Evolutionary conservation across 2,329 filamentous ascomycete species (phyloP), one percentile per base, ranked within the genome.

Genomic region (Ophiocordyceps sinensis): DNA sequence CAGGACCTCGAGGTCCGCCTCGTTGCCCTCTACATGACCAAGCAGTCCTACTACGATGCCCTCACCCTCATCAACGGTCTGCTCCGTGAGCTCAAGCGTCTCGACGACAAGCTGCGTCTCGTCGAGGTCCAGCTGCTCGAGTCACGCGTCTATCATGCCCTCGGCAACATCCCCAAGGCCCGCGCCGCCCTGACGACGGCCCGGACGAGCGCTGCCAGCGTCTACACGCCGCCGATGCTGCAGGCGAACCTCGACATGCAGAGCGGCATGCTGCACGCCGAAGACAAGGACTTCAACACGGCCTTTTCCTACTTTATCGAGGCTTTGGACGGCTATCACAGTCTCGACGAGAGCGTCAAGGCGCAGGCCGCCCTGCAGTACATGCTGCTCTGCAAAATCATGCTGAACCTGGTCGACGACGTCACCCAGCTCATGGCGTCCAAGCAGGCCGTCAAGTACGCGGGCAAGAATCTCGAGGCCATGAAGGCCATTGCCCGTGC

Each of bases 361-460:
- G 91, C 93, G n/a, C 93, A 89, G n/a, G 85, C 89, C 12, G 87
- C 91, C 11, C 71, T 98, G 49, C 91, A 98, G 70, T 98, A 98
- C 72, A 98, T 98, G 91, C 77, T 98, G 41, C 79, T 98, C 30
- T 96, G 91, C 79, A 98, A 98, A 71, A 91, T 98, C 63, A 98
- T 98, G 93, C 75, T 98, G 52, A 98, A 98, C 66, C 73, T 93
- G 34, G 86, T 79, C 50, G 88, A 96, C 68, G 93, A 98, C 62
- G 89, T 98, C 61, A 94, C 89, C 66, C 79, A 83, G 57, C 77
- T 98, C 51, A 86, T 98, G 78, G 78, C 83, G 28, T 93, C 86
- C 41, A 98, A 98, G 74, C 88, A 95, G 63, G 91, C 93, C 32
- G 78, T 93, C 58, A 91, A 93, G 65, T 96, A 98, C 59, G 88